Conservation (phyloP, 2,329 filamentous ascomycete genomes). For the Xenoacremonium recifei region DNA sequence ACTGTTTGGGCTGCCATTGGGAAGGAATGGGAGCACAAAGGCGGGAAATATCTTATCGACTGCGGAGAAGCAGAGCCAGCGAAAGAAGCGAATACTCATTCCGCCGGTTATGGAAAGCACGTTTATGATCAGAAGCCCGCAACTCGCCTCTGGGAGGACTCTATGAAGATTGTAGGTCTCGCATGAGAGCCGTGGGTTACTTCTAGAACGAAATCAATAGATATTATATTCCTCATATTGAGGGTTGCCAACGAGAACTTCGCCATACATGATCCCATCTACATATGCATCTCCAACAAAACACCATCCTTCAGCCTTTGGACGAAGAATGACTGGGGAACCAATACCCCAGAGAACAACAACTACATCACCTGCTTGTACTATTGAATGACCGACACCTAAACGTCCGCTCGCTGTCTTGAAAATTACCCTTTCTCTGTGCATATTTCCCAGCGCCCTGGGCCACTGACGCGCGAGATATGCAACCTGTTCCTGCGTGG, state of each 20-base stretch:
- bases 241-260: background rate
- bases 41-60: conserved; percentile 11
- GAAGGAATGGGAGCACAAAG: conserved; percentile 5
- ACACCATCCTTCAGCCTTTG: background rate
- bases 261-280: conserved; percentile 8
- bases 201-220: too few relatives aligned
- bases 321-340: background rate
- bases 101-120: background rate
- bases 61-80: background rate
- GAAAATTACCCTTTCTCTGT: background rate
- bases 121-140: background rate
- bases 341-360: background rate
- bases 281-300: conserved; percentile 7
- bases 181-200: too few relatives aligned
- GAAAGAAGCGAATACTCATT: background rate
- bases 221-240: background rate
- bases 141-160: background rate
- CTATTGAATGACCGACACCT: background rate
- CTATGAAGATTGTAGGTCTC: background rate
- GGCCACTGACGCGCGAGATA: background rate
- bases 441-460: background rate
- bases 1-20: conserved; percentile 7
- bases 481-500: background rate
- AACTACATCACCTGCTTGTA: conserved; percentile 1
- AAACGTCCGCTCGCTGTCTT: conserved; percentile 2